Evolutionary conservation across 805 yeast genomes (phyloP).

Genomic region (Scheffersomyces ergatensis): DNA sequence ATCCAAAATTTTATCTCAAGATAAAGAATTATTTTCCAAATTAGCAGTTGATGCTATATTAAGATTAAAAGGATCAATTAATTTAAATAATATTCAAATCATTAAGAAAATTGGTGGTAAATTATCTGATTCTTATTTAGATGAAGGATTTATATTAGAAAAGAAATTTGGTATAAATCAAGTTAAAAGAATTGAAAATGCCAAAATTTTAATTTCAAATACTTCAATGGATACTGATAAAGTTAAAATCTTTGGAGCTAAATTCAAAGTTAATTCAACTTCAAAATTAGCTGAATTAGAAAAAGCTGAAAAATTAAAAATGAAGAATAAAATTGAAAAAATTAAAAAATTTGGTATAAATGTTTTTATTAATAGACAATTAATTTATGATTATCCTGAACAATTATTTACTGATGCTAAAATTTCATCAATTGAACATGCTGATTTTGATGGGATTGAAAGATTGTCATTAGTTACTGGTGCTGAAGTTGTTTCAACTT

Average conservation of each 20-base stretch:
- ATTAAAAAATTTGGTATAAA: constrained; percentile 84
- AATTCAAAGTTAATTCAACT: constrained; percentile 94
- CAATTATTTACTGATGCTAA: constrained; percentile 85
- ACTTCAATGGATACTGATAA: constrained; percentile 97
- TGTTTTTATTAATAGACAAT: constrained; percentile 91
- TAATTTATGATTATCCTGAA: constrained; percentile 97
- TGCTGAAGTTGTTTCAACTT: constrained; percentile 96
- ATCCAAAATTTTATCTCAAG: constrained; percentile 92
- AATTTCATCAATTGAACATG: constrained; percentile 93
- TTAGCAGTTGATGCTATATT: constrained; percentile 93
- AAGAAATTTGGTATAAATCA: constrained; percentile 94
- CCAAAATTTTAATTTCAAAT: constrained; percentile 87
- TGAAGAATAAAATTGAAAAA: constrained; percentile 85
- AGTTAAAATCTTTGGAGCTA: constrained; percentile 96
- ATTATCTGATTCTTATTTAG: constrained; percentile 86
- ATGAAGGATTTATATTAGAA: constrained; percentile 91
- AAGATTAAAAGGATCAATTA: constrained; percentile 81
- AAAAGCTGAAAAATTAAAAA: constrained; percentile 89
- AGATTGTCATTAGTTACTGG: constrained; percentile 95
- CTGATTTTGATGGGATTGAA: constrained; percentile 97
- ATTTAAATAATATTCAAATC: constrained; percentile 88
- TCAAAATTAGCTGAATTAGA: constrained; percentile 91
- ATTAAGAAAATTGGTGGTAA: constrained; percentile 93
- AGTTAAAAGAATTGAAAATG: constrained; percentile 80
- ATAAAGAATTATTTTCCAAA: constrained; percentile 82